Evolutionary conservation across 2,329 filamentous ascomycete genomes (phyloP).

Genomic region (Venturia nashicola): DNA sequence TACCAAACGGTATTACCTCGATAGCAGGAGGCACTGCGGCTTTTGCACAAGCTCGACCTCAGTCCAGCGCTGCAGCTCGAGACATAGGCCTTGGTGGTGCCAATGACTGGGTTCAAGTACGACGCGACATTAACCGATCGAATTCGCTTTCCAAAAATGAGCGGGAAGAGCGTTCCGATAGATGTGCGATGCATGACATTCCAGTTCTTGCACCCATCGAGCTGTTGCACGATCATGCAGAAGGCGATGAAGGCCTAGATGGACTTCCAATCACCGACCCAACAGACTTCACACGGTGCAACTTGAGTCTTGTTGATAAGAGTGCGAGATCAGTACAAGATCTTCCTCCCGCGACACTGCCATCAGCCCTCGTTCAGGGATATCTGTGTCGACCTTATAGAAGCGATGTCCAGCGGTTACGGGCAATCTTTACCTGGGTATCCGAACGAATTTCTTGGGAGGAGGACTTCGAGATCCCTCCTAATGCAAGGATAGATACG

Average conservation of each 20-base stretch:
- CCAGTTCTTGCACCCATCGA: conserved; percentile 82
- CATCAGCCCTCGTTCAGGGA: conserved; percentile 71
- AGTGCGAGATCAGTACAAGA: conserved; percentile 82
- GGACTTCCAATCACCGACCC: conserved; percentile 72
- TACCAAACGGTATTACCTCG: conserved; percentile 33
- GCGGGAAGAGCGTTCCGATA: conserved; percentile 68
- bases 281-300: conserved; percentile 68
- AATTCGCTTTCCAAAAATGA: conserved; percentile 89
- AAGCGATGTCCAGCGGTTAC: conserved; percentile 81
- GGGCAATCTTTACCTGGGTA: conserved; percentile 96
- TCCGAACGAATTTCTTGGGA: conserved; percentile 94
- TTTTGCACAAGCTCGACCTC: conserved; percentile 13
- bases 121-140: conserved; percentile 87
- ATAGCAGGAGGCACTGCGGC: conserved; percentile 38
- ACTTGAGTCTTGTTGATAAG: conserved; percentile 84
- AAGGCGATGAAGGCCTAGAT: conserved; percentile 83
- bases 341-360: conserved; percentile 69
- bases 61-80: conserved; percentile 30
- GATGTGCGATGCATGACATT: conserved; percentile 90
- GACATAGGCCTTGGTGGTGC: conserved; percentile 57
- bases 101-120: conserved; percentile 94
- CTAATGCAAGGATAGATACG: conserved; percentile 59
- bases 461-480: conserved; percentile 60
- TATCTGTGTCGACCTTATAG: conserved; percentile 91
- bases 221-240: conserved; percentile 68